These are phyloP conservation scores for Lojkania enalia DNA, from an alignment of 2,329 filamentous ascomycete species.

Conservation along the genomic window DNA sequence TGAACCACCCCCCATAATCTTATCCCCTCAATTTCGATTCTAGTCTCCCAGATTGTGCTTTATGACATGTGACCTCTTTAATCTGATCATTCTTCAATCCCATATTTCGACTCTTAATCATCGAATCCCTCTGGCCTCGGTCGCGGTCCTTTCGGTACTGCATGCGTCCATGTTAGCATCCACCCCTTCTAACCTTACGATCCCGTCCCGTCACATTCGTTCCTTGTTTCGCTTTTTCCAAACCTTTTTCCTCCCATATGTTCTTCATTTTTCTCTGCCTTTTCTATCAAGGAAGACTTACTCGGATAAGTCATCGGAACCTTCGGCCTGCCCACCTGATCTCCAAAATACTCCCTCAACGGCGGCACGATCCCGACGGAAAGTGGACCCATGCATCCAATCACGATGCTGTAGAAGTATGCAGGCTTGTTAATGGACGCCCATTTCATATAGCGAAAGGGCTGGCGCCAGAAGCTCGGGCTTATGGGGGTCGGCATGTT, in stretches of 20 bases:
- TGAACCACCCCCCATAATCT: neutral
- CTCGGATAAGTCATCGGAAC: constrained; percentile 92
- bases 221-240: neutral
- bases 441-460: constrained; percentile 86
- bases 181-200: neutral
- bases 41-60: constrained; percentile 1
- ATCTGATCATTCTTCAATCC: neutral
- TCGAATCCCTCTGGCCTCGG: constrained; percentile 52
- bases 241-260: neutral
- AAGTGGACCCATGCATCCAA: constrained; percentile 74
- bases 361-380: constrained; percentile 73
- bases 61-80: constrained; percentile 1
- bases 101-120: constrained; percentile 34
- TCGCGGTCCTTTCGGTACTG: constrained; percentile 53
- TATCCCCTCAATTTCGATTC: neutral
- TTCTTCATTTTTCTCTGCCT: neutral
- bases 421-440: constrained; percentile 84
- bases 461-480: constrained; percentile 78
- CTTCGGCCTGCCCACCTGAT: constrained; percentile 61
- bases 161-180: constrained; percentile 12
- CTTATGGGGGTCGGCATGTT: constrained; percentile 60
- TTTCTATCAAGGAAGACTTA: constrained; percentile 55
- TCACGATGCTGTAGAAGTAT: constrained; percentile 81
- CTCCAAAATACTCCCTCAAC: constrained; percentile 70
- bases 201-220: neutral